Evolutionary conservation across 345 rosid genomes (phyloP).

Genomic region (Bruguiera parviflora): DNA sequence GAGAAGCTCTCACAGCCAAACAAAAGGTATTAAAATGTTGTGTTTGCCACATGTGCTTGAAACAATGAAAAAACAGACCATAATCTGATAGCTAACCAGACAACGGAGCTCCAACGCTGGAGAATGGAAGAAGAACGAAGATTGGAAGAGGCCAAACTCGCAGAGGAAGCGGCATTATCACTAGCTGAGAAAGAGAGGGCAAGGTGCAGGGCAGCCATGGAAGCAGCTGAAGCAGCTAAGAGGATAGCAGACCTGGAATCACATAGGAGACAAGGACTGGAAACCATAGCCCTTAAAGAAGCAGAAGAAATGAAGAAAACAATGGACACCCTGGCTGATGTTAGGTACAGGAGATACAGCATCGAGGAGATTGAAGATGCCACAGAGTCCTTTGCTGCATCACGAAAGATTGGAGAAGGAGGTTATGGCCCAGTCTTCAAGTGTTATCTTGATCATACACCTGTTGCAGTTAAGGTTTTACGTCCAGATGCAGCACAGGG

Average conservation of each 20-base stretch:
- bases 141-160: slow-evolving; percentile 49
- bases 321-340: slow-evolving; percentile 28
- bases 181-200: slow-evolving; percentile 58
- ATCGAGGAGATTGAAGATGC: slow-evolving; percentile 81
- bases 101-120: slow-evolving; percentile 66
- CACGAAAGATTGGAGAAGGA: slow-evolving; percentile 83
- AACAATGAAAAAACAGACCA: not conserved
- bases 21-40: slow-evolving; percentile 49
- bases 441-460: slow-evolving; percentile 79
- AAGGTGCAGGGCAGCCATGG: slow-evolving; percentile 55
- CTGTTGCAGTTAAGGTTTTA: slow-evolving; percentile 80
- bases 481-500: slow-evolving; percentile 98
- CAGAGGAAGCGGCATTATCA: slow-evolving; percentile 64
- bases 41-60: not conserved
- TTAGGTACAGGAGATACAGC: slow-evolving; percentile 66
- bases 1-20: slow-evolving; percentile 75
- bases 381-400: slow-evolving; percentile 48
- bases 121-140: slow-evolving; percentile 56
- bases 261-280: slow-evolving; percentile 46
- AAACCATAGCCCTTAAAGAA: slow-evolving; percentile 52
- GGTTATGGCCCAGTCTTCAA: slow-evolving; percentile 92
- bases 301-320: slow-evolving; percentile 39
- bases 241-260: slow-evolving; percentile 59
- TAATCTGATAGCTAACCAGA: slow-evolving; percentile 36
- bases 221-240: slow-evolving; percentile 64